phyloP scores from a whole-genome alignment of 768 basidiomycete genomes.

The Boletus rufocinnamomeus region DNA sequence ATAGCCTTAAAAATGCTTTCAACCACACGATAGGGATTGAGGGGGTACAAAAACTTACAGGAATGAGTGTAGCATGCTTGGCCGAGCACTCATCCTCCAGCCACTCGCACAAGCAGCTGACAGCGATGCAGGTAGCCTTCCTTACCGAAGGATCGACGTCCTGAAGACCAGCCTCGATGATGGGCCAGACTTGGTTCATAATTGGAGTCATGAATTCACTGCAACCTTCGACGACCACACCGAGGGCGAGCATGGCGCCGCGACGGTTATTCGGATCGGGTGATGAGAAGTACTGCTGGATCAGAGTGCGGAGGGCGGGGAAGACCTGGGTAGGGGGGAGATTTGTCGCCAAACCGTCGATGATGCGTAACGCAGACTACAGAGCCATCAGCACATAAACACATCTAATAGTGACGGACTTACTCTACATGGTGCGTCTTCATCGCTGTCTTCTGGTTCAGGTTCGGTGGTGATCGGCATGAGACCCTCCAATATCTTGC shows the following conservation, averaged over 20 bases:
- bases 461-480: slow-evolving; percentile 94
- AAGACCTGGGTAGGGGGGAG: slow-evolving; percentile 96
- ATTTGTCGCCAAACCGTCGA: slow-evolving; percentile 89
- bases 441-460: slow-evolving; percentile 91
- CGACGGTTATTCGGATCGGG: slow-evolving; percentile 79
- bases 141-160: slow-evolving; percentile 85
- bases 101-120: slow-evolving; percentile 97
- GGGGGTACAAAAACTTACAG: slow-evolving; percentile 49
- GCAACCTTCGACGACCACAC: slow-evolving; percentile 96
- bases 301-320: slow-evolving; percentile 82
- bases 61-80: slow-evolving; percentile 82
- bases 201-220: slow-evolving; percentile 96
- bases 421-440: slow-evolving; percentile 90
- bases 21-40: background rate
- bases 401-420: slow-evolving; percentile 28
- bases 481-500: slow-evolving; percentile 83
- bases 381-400: slow-evolving; percentile 9
- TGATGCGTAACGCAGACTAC: slow-evolving; percentile 90
- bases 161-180: slow-evolving; percentile 84
- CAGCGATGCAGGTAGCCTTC: slow-evolving; percentile 94
- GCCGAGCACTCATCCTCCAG: slow-evolving; percentile 88
- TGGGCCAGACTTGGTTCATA: slow-evolving; percentile 90
- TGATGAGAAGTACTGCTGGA: slow-evolving; percentile 83
- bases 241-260: slow-evolving; percentile 92
- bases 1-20: slow-evolving; percentile 58